These are phyloP conservation scores for Neoboletus magnificus DNA, from an alignment of 768 basidiomycete species.

Conservation along the genomic window DNA sequence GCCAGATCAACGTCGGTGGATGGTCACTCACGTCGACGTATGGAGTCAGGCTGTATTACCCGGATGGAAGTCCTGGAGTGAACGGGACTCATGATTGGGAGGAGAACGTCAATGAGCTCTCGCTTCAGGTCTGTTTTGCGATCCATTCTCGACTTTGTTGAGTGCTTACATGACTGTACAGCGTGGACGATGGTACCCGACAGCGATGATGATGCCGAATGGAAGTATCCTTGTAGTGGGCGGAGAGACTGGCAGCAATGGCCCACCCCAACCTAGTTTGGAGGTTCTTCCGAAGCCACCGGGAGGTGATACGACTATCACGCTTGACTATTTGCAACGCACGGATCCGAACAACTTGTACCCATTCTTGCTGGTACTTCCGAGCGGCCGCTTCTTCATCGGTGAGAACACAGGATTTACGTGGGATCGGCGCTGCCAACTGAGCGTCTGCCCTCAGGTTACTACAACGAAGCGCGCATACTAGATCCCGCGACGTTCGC, in stretches of 20 bases:
- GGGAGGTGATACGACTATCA: slow-evolving; percentile 58
- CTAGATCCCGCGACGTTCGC: slow-evolving; percentile 63
- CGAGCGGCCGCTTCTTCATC: slow-evolving; percentile 66
- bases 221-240: slow-evolving; percentile 73
- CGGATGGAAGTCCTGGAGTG: slow-evolving; percentile 62
- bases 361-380: slow-evolving; percentile 71
- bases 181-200: slow-evolving; percentile 72
- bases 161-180: slow-evolving; percentile 18
- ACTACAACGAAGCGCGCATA: slow-evolving; percentile 80
- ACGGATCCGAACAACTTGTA: slow-evolving; percentile 83
- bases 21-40: slow-evolving; percentile 72
- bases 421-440: not conserved
- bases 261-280: slow-evolving; percentile 58
- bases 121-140: slow-evolving; percentile 50
- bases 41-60: slow-evolving; percentile 71
- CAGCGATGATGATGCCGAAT: slow-evolving; percentile 65
- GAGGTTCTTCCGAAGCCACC: slow-evolving; percentile 67
- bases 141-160: not conserved
- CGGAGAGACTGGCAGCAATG: slow-evolving; percentile 73
- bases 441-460: slow-evolving; percentile 38
- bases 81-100: slow-evolving; percentile 81
- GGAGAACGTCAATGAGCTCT: slow-evolving; percentile 56
- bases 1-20: slow-evolving; percentile 31
- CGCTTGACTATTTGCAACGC: slow-evolving; percentile 62
- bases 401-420: slow-evolving; percentile 41